A percentile compares a stretch with the other conserved stretches of the same genome.
Evolutionary conservation across 2,329 filamentous ascomycete genomes (phyloP).

Genomic region (Paraconiothyrium sp.): DNA sequence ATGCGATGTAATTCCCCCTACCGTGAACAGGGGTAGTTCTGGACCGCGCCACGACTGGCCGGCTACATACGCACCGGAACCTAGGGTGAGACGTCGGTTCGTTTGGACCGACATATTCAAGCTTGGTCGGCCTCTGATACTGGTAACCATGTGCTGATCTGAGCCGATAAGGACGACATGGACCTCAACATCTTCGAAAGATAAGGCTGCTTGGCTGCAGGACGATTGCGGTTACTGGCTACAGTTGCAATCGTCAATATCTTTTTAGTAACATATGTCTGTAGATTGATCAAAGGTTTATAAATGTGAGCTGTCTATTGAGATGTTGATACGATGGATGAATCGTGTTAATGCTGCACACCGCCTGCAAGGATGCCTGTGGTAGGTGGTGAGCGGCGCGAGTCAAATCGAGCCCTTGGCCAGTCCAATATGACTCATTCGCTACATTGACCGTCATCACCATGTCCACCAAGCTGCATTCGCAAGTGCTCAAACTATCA

Average conservation of each 20-base stretch:
- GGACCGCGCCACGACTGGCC: background rate
- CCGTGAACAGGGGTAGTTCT: background rate
- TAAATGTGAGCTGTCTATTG: background rate
- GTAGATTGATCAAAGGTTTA: background rate
- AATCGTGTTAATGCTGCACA: background rate
- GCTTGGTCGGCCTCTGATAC: background rate
- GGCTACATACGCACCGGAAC: background rate
- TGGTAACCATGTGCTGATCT: background rate
- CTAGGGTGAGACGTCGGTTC: background rate
- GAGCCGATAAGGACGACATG: slow-evolving; percentile 6
- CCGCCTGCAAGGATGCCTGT: too few species aligned
- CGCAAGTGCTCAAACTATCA: background rate
- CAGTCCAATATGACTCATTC: background rate
- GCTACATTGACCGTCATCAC: background rate
- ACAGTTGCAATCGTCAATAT: background rate
- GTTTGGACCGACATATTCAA: slow-evolving; percentile 2
- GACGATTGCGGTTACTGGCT: background rate
- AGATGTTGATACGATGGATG: background rate
- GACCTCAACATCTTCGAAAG: slow-evolving; percentile 1
- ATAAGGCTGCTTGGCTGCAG: slow-evolving; percentile 5
- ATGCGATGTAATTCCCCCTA: background rate
- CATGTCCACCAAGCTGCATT: background rate
- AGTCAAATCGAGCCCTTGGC: background rate
- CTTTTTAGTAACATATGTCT: background rate
- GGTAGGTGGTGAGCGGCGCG: background rate